A percentile compares a stretch with the other conserved stretches of the same genome.
phyloP scores from a whole-genome alignment of 352 stramenopile species.

The Pythium phragmiticola region DNA sequence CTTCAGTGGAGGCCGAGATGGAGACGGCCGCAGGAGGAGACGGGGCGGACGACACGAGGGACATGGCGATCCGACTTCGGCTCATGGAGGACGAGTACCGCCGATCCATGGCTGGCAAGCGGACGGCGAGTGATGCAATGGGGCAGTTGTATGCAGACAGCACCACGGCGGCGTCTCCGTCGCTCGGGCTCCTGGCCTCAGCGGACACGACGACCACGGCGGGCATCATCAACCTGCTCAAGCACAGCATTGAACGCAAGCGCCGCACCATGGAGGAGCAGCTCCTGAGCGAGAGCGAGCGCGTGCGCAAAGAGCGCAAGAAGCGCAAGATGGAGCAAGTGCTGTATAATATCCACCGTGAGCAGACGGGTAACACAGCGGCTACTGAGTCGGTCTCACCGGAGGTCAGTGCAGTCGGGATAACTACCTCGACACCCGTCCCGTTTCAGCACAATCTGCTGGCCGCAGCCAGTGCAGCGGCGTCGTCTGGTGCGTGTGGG shows the following conservation, averaged over 20 bases:
- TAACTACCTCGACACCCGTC: too few relatives aligned
- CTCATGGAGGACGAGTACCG: slow-evolving; percentile 51
- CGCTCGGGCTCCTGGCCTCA: neutral
- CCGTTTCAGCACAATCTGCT: slow-evolving; percentile 2
- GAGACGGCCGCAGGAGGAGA: neutral
- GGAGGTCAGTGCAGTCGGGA: too few relatives aligned
- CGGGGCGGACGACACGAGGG: slow-evolving; percentile 19
- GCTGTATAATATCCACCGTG: slow-evolving; percentile 48
- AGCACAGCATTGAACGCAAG: slow-evolving; percentile 57
- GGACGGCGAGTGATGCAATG: neutral
- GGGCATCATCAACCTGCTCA: slow-evolving; percentile 49
- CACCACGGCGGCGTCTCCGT: neutral
- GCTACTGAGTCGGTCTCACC: too few relatives aligned
- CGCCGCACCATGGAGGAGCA: slow-evolving; percentile 44
- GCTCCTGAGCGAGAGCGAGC: slow-evolving; percentile 50
- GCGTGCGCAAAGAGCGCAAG: slow-evolving; percentile 56
- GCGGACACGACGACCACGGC: slow-evolving; percentile 26
- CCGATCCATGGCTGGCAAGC: slow-evolving; percentile 20
- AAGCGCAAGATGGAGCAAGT: slow-evolving; percentile 62
- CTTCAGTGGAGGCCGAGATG: neutral
- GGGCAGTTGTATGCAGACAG: neutral
- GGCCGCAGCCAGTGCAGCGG: neutral
- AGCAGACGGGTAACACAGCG: slow-evolving; percentile 25
- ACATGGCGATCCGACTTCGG: slow-evolving; percentile 34
- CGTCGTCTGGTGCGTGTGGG: neutral